Conservation (phyloP, 768 basidiomycete species). For the Neoboletus magnificus region DNA sequence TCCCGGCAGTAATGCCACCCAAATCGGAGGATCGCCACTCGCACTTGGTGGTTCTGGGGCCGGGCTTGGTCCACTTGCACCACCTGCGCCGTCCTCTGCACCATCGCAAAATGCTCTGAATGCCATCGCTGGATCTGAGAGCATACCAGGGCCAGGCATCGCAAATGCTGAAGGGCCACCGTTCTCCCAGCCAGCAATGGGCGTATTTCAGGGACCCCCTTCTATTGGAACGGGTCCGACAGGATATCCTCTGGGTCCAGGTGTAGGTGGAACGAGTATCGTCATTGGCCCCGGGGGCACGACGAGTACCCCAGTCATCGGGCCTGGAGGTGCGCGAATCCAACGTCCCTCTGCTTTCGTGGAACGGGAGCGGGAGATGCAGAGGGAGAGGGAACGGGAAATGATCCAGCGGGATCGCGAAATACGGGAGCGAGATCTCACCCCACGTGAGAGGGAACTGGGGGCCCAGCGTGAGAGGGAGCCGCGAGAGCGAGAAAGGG, state of each 20-base stretch:
- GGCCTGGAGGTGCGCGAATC: slow-evolving; percentile 19
- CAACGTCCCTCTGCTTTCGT: slow-evolving; percentile 30
- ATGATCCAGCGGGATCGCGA: slow-evolving; percentile 30
- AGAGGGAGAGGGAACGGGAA: slow-evolving; percentile 27
- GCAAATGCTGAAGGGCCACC: slow-evolving; percentile 12
- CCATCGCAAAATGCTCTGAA: slow-evolving; percentile 13
- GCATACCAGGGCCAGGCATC: slow-evolving; percentile 9
- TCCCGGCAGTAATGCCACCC: slow-evolving; percentile 3
- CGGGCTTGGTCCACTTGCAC: slow-evolving; percentile 2
- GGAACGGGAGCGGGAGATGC: slow-evolving; percentile 28
- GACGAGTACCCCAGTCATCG: slow-evolving; percentile 14
- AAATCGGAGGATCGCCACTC: slow-evolving; percentile 9
- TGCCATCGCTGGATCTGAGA: slow-evolving; percentile 3
- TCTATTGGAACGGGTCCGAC: slow-evolving; percentile 16
- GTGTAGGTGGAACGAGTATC: slow-evolving; percentile 17
- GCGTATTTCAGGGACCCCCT: slow-evolving; percentile 25
- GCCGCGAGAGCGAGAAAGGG: slow-evolving; percentile 23
- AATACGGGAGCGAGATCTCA: slow-evolving; percentile 20
- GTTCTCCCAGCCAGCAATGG: slow-evolving; percentile 28
- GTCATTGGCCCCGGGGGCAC: slow-evolving; percentile 27
- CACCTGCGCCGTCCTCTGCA: background rate
- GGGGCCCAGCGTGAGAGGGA: slow-evolving; percentile 22
- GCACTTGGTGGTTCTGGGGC: slow-evolving; percentile 9
- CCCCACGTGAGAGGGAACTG: slow-evolving; percentile 22
- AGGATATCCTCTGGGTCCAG: slow-evolving; percentile 23